Conservation (phyloP, 192 early-diverging fungal genomes). For the Gigaspora rosea region DNA sequence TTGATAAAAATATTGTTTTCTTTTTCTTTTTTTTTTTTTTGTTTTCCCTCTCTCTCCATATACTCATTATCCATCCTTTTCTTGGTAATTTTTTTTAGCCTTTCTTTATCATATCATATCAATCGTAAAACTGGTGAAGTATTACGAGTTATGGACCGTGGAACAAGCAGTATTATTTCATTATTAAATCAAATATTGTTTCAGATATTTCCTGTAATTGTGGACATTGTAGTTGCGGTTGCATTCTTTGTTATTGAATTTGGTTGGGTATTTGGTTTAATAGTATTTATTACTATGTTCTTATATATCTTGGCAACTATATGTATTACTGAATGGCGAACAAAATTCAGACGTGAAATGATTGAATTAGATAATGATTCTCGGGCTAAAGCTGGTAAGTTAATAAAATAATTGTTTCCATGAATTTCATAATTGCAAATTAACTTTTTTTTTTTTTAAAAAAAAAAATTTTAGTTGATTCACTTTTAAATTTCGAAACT, state of each 20-base stretch:
- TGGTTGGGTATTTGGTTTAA: constrained; percentile 77
- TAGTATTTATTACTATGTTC: constrained; percentile 86
- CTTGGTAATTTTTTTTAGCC: constrained; percentile 61
- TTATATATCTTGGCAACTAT: constrained; percentile 84
- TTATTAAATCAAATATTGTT: constrained; percentile 83
- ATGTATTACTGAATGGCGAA: constrained; percentile 85
- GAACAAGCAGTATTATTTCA: constrained; percentile 70
- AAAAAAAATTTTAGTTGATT: constrained; percentile 68
- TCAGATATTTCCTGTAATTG: constrained; percentile 87
- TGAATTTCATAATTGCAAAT: not conserved
- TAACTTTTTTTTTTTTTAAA: not conserved
- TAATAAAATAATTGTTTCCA: not conserved
- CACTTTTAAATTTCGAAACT: constrained; percentile 97
- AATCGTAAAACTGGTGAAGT: constrained; percentile 95
- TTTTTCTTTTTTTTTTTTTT: not conserved
- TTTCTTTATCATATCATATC: constrained; percentile 91
- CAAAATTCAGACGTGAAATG: constrained; percentile 76
- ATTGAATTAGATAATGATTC: constrained; percentile 86
- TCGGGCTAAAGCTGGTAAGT: constrained; percentile 62
- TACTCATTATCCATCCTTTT: not conserved
- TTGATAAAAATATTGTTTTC: not conserved
- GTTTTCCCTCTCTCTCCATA: not conserved
- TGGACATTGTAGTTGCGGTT: constrained; percentile 85
- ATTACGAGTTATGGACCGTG: constrained; percentile 86
- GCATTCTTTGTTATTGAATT: constrained; percentile 66